Conservation (phyloP, 192 early-diverging fungal species). For the Umbelopsis vinacea region DNA sequence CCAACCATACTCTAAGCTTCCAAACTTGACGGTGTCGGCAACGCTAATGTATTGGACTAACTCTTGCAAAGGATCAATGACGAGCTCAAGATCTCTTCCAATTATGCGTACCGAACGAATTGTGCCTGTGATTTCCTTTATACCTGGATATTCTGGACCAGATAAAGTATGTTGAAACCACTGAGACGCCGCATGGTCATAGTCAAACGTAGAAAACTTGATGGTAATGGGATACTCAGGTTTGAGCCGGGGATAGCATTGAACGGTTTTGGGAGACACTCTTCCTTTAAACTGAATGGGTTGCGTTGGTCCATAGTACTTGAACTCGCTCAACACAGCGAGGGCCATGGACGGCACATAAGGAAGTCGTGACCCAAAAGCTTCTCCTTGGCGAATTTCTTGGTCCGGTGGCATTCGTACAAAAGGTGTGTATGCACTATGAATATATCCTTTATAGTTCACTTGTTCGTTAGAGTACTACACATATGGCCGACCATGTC, state of each 20-base stretch:
- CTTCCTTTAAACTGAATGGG: not conserved
- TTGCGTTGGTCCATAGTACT: not conserved
- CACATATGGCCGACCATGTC: too few species aligned
- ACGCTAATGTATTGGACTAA: conserved; percentile 6
- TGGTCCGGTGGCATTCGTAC: conserved; percentile 6
- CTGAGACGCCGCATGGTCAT: conserved; percentile 5
- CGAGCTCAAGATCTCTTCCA: not conserved
- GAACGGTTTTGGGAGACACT: not conserved
- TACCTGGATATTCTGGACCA: not conserved
- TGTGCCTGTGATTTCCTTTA: not conserved
- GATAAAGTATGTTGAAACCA: conserved; percentile 6
- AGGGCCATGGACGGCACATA: not conserved
- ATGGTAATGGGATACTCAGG: conserved; percentile 6
- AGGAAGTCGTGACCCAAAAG: not conserved
- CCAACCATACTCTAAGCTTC: conserved; percentile 7
- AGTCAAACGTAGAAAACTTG: conserved; percentile 11
- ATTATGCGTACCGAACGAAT: not conserved
- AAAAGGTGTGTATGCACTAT: not conserved
- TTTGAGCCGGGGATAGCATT: not conserved
- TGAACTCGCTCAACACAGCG: not conserved
- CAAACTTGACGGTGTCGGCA: conserved; percentile 3
- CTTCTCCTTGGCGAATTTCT: not conserved
- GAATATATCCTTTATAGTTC: not conserved
- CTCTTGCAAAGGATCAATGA: not conserved
- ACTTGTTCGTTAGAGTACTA: not conserved